Evolutionary conservation across 805 yeast species (phyloP).

Genomic region (Yarrowia osloensis): DNA sequence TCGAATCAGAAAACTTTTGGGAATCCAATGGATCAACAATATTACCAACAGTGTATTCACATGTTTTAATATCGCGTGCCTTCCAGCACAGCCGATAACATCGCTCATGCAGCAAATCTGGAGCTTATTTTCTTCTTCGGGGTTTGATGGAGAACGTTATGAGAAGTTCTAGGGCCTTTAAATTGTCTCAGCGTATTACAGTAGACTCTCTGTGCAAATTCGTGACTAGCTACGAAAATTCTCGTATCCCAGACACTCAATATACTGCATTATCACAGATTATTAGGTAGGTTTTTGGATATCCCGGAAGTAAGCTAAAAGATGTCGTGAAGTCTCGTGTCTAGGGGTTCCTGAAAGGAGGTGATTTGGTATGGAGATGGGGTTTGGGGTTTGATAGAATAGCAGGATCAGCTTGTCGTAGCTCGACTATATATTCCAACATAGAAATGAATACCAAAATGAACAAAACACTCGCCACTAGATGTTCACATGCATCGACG

Average conservation of each 20-base stretch:
- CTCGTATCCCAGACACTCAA: too few species aligned
- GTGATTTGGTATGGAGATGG: neutral
- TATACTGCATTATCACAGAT: neutral
- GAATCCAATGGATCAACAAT: neutral
- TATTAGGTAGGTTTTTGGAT: constrained; percentile 3
- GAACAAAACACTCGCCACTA: neutral
- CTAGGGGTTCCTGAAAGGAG: neutral
- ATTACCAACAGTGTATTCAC: neutral
- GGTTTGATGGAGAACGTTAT: neutral
- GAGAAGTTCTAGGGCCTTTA: neutral
- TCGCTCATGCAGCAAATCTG: constrained; percentile 8
- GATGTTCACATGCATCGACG: neutral
- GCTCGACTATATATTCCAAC: too few species aligned
- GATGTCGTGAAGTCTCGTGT: neutral
- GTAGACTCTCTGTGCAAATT: neutral
- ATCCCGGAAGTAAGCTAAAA: constrained; percentile 21
- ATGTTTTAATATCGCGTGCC: neutral
- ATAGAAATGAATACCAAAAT: too few species aligned
- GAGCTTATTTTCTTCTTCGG: neutral
- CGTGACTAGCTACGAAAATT: too few species aligned
- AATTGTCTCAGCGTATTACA: neutral
- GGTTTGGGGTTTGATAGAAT: neutral
- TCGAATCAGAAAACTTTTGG: neutral
- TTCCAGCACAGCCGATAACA: neutral
- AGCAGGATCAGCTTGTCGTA: too few species aligned